Percentiles rank a stretch among this genome's conserved stretches.
These are phyloP conservation scores for Apiospora phragmitis DNA, from an alignment of 2,329 filamentous ascomycete species.

Conservation along the genomic window DNA sequence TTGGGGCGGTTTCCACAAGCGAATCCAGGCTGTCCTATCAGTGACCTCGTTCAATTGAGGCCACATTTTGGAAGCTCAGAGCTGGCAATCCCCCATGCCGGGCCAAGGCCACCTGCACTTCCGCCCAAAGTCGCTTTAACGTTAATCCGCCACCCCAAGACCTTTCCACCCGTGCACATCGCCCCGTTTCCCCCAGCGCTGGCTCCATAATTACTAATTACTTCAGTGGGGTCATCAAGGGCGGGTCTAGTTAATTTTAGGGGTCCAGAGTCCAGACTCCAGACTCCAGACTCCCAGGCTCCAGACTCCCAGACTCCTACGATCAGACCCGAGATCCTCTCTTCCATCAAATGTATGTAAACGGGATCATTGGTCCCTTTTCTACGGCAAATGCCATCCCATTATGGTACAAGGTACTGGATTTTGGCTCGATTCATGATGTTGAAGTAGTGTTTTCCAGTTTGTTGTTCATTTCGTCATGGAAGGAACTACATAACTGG, in stretches of 20 bases:
- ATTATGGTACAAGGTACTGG: too few relatives aligned
- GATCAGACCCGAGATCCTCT: background rate
- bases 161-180: background rate
- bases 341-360: background rate
- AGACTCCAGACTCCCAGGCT: background rate
- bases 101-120: background rate
- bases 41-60: conserved; percentile 37
- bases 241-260: background rate
- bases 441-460: too few relatives aligned
- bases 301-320: background rate
- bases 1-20: background rate
- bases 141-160: background rate
- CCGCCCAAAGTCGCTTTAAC: background rate
- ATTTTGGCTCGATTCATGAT: too few relatives aligned
- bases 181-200: background rate
- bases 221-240: background rate
- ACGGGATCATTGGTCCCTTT: background rate
- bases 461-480: too few relatives aligned
- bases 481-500: too few relatives aligned
- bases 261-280: background rate
- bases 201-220: background rate
- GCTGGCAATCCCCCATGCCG: background rate
- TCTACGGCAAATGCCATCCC: background rate
- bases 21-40: background rate
- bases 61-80: conserved; percentile 41